These are phyloP conservation scores for Jackrogersella minutella DNA, from an alignment of 495 filamentous ascomycete species.

Conservation along the genomic window DNA sequence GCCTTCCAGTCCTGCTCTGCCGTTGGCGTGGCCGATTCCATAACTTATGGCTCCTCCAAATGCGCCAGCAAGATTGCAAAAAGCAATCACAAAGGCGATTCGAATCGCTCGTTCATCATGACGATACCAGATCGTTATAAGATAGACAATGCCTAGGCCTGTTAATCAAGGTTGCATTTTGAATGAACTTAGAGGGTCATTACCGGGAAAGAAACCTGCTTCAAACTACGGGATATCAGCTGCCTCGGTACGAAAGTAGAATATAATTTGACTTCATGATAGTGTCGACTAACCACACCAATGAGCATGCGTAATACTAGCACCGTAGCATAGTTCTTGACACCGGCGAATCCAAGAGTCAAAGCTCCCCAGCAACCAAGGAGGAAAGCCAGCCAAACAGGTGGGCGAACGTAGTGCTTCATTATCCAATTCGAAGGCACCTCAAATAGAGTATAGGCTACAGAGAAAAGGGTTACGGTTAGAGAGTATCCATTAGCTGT, in stretches of 20 bases:
- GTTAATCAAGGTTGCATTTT: neutral
- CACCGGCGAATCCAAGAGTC: conserved; percentile 37
- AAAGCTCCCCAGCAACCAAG: conserved; percentile 35
- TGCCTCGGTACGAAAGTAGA: neutral
- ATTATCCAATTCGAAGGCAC: conserved; percentile 37
- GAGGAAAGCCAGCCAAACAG: conserved; percentile 29
- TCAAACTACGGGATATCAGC: conserved; percentile 27
- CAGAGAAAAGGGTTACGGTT: conserved; percentile 76
- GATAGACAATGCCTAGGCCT: conserved; percentile 49
- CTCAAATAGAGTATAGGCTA: conserved; percentile 54
- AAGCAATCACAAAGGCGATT: conserved; percentile 57
- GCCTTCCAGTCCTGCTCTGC: conserved; percentile 30
- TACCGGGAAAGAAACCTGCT: conserved; percentile 56
- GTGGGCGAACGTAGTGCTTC: conserved; percentile 35
- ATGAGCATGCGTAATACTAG: conserved; percentile 35
- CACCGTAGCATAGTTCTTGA: conserved; percentile 36
- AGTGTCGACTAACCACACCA: conserved; percentile 28
- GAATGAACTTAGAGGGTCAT: neutral
- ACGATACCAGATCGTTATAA: conserved; percentile 59
- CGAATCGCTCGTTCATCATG: conserved; percentile 57
- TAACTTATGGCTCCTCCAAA: conserved; percentile 55
- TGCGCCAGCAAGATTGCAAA: conserved; percentile 58
- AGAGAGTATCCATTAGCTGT: conserved; percentile 29
- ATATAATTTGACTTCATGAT: too few species aligned
- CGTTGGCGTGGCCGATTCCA: conserved; percentile 36